A percentile compares a stretch with the other conserved stretches of the same genome.
These are phyloP conservation scores for Cicer chorassanicum DNA, from an alignment of 306 rosid species.

Conservation along the genomic window DNA sequence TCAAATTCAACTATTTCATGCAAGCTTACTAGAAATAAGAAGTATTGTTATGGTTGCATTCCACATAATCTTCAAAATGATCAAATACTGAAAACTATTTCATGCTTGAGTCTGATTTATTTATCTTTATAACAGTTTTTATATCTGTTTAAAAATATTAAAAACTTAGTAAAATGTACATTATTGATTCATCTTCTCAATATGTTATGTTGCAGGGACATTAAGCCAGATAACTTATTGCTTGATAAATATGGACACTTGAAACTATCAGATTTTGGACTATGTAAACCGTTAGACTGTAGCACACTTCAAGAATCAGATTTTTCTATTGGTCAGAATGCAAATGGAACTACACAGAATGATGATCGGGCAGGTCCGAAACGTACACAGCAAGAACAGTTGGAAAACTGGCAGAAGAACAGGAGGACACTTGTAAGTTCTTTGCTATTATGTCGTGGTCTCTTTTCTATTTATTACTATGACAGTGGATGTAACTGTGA, in stretches of 20 bases:
- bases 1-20: background rate
- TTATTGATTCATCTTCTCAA: conserved; percentile 20
- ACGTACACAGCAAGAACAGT: conserved; percentile 94
- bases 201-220: conserved; percentile 72
- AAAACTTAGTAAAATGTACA: conserved; percentile 2
- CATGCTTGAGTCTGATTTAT: conserved; percentile 14
- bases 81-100: conserved; percentile 9
- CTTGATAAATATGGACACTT: conserved; percentile 93
- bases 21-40: background rate
- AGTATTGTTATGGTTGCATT: background rate
- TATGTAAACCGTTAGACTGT: conserved; percentile 96
- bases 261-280: conserved; percentile 93
- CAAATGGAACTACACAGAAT: conserved; percentile 60
- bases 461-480: background rate
- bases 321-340: conserved; percentile 54
- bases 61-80: conserved; percentile 21
- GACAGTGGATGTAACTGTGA: conserved; percentile 3
- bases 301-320: conserved; percentile 74
- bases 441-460: background rate
- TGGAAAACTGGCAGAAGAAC: conserved; percentile 94
- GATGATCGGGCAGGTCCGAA: conserved; percentile 64
- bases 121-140: background rate
- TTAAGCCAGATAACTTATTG: conserved; percentile 91
- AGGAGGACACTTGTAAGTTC: conserved; percentile 89
- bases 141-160: background rate